Evolutionary conservation across 73 alveolate species (phyloP).

Genomic region (Paramecium sexaurelia): DNA sequence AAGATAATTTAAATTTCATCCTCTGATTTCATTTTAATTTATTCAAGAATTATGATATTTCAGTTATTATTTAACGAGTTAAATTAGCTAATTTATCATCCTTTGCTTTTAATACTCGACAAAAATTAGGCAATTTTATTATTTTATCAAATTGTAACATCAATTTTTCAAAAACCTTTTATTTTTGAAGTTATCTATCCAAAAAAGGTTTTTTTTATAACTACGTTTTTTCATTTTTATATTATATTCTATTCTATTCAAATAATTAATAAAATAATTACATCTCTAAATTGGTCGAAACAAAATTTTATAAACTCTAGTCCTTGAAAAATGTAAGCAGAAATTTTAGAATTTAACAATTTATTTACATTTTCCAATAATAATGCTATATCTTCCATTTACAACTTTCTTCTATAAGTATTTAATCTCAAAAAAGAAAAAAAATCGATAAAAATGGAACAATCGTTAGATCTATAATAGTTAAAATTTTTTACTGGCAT

Average conservation of each 20-base stretch:
- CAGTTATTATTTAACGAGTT: neutral
- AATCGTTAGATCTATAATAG: neutral
- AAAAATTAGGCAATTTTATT: neutral
- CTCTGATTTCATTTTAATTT: neutral
- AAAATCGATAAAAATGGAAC: neutral
- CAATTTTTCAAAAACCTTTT: neutral
- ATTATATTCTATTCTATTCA: neutral
- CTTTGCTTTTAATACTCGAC: neutral
- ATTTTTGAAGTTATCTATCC: neutral
- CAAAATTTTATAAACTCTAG: neutral
- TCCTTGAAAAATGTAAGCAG: neutral
- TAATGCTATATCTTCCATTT: neutral
- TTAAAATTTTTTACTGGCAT: neutral
- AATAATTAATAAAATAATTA: neutral
- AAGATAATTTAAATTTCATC: neutral
- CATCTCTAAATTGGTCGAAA: neutral
- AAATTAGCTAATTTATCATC: neutral
- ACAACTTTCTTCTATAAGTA: neutral
- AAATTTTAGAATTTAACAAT: neutral
- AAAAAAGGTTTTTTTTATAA: neutral
- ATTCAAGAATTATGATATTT: neutral
- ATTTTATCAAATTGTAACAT: neutral
- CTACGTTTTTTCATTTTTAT: neutral
- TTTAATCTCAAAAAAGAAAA: neutral
- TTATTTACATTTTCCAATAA: neutral